Conservation (phyloP, 2,329 filamentous ascomycete genomes). For the Zymoseptoria pseudotritici region DNA sequence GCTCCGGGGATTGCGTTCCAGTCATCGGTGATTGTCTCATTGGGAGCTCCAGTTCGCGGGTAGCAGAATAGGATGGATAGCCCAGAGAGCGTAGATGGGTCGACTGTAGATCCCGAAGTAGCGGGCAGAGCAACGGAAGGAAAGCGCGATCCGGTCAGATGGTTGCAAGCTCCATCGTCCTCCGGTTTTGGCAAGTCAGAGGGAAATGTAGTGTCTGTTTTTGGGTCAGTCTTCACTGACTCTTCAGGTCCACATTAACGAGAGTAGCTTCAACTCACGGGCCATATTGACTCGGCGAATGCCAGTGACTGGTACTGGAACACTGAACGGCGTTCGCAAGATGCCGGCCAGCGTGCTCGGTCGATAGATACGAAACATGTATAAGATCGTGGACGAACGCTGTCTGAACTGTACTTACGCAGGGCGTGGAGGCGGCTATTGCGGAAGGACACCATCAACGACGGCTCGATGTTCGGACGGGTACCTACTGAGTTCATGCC, state of each 20-base stretch:
- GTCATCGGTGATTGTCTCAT: slow-evolving; percentile 34
- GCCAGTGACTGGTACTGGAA: not conserved
- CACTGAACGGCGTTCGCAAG: not conserved
- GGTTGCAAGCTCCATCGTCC: slow-evolving; percentile 36
- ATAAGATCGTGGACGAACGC: not conserved
- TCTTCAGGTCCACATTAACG: not conserved
- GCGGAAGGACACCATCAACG: not conserved
- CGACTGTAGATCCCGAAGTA: slow-evolving; percentile 27
- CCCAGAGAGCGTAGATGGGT: slow-evolving; percentile 31
- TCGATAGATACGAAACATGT: not conserved
- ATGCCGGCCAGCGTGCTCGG: not conserved
- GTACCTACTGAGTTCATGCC: not conserved
- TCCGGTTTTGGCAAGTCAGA: slow-evolving; percentile 31
- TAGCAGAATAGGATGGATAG: slow-evolving; percentile 39
- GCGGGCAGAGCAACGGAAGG: slow-evolving; percentile 30
- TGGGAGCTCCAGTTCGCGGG: slow-evolving; percentile 34
- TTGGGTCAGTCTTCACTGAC: not conserved
- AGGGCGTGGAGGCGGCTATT: not conserved
- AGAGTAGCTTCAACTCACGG: not conserved
- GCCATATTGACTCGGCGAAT: not conserved
- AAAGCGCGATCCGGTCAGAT: slow-evolving; percentile 26
- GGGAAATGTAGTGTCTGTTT: slow-evolving; percentile 23
- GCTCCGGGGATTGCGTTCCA: slow-evolving; percentile 40
- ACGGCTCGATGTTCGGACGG: not conserved
- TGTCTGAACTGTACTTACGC: not conserved